Conservation (phyloP, 2,329 filamentous ascomycete species). For the Sclerotinia spermophila region DNA sequence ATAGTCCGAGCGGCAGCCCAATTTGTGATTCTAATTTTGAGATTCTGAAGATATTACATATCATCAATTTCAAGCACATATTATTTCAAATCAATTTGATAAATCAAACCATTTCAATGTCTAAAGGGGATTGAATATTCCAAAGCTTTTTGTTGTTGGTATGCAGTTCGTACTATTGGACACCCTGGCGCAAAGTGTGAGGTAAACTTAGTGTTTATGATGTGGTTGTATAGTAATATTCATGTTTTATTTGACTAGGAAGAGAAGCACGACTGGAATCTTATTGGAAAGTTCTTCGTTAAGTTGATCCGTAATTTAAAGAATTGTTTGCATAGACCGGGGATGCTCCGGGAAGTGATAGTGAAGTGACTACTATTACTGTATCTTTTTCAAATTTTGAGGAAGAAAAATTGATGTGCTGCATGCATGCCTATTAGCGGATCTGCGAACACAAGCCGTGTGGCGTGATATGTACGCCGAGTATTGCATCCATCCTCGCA, state of each 20-base stretch:
- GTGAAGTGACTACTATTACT: too few relatives aligned
- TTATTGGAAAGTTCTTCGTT: too few relatives aligned
- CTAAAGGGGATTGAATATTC: too few relatives aligned
- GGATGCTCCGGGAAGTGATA: neutral
- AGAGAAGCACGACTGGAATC: neutral
- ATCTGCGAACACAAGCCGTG: constrained; percentile 9
- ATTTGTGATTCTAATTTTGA: too few relatives aligned
- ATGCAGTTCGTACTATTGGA: too few relatives aligned
- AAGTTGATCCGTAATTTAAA: neutral
- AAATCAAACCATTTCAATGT: too few relatives aligned
- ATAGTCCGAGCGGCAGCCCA: too few relatives aligned
- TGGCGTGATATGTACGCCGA: constrained; percentile 12
- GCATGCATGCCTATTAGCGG: neutral
- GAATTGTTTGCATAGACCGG: neutral
- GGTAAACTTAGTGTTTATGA: neutral
- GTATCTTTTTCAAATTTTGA: neutral
- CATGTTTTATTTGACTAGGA: neutral
- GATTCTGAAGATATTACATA: too few relatives aligned
- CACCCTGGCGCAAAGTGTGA: neutral
- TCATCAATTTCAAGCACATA: too few relatives aligned
- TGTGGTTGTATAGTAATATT: neutral
- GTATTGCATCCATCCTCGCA: constrained; percentile 6
- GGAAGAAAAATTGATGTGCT: neutral
- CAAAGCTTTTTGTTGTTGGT: too few relatives aligned
- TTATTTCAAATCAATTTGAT: too few relatives aligned